phyloP scores from a whole-genome alignment of 768 basidiomycete species.

The Cytidiella melzeri region DNA sequence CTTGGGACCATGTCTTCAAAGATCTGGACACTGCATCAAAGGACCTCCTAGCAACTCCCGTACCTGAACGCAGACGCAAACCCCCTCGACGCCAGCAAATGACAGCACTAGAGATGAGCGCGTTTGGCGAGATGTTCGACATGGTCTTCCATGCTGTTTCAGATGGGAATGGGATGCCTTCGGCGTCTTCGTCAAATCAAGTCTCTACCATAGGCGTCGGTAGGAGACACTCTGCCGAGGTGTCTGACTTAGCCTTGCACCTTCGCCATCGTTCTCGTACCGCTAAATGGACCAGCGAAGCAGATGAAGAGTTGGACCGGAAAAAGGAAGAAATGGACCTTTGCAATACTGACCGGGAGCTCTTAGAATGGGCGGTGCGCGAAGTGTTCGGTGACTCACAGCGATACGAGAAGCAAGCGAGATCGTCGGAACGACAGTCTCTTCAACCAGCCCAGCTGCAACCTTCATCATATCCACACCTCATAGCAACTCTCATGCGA shows the following conservation, averaged over 20 bases:
- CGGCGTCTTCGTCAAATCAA: not conserved
- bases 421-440: conserved; percentile 13
- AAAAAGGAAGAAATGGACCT: conserved; percentile 70
- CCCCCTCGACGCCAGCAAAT: conserved; percentile 42
- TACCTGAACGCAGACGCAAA: conserved; percentile 9
- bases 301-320: conserved; percentile 53
- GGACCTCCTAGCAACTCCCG: conserved; percentile 19
- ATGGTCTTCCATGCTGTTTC: conserved; percentile 57
- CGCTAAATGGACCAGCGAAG: conserved; percentile 44
- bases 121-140: conserved; percentile 70
- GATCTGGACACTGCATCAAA: conserved; percentile 31
- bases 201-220: conserved; percentile 5
- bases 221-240: conserved; percentile 5
- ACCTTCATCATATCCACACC: conserved; percentile 62
- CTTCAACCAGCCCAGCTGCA: conserved; percentile 57
- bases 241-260: conserved; percentile 49
- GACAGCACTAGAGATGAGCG: conserved; percentile 59
- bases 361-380: conserved; percentile 66
- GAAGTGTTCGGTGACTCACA: conserved; percentile 63
- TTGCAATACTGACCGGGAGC: conserved; percentile 60
- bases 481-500: conserved; percentile 73
- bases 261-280: conserved; percentile 47
- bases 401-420: conserved; percentile 42
- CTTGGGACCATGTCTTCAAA: conserved; percentile 52
- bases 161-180: conserved; percentile 23